Evolutionary conservation across 352 stramenopile species (phyloP).

Genomic region (Phytophthora pistaciae): DNA sequence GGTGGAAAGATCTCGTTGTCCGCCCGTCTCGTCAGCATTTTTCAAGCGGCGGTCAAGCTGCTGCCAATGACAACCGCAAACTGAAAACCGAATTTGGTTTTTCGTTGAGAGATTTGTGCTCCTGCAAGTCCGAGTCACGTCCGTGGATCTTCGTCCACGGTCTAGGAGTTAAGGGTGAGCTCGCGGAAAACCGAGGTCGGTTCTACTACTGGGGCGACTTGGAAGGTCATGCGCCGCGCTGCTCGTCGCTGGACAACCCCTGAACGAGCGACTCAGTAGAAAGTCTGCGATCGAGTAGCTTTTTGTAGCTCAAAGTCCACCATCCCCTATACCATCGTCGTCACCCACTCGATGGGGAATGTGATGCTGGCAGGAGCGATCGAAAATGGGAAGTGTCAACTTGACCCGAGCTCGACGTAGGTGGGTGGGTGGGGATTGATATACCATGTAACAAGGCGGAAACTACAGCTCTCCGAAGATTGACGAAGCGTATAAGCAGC

Average conservation of each 20-base stretch:
- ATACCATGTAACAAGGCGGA: slow-evolving; percentile 38
- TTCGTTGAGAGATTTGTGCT: slow-evolving; percentile 10
- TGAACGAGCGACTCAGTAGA: slow-evolving; percentile 35
- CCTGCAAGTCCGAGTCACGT: slow-evolving; percentile 20
- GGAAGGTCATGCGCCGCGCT: slow-evolving; percentile 38
- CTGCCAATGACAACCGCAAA: slow-evolving; percentile 3
- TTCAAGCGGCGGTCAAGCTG: no score
- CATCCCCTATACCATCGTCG: slow-evolving; percentile 40
- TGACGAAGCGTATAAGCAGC: slow-evolving; percentile 30
- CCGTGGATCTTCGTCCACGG: slow-evolving; percentile 31
- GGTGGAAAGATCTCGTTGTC: no score
- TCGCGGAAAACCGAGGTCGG: not conserved
- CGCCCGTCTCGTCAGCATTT: no score
- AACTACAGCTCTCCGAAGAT: slow-evolving; percentile 20
- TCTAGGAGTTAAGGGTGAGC: slow-evolving; percentile 16
- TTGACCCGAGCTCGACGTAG: slow-evolving; percentile 42
- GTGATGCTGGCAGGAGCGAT: slow-evolving; percentile 40
- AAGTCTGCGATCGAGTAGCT: slow-evolving; percentile 33
- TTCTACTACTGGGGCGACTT: slow-evolving; percentile 40
- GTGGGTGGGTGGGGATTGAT: slow-evolving; percentile 49
- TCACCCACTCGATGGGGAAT: slow-evolving; percentile 51
- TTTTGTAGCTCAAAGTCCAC: slow-evolving; percentile 15
- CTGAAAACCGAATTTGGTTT: slow-evolving; percentile 9
- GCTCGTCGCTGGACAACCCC: slow-evolving; percentile 23
- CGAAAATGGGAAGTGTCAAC: slow-evolving; percentile 41